Conservation (phyloP, 768 basidiomycete genomes). For the Hortiboletus flavorubellus region DNA sequence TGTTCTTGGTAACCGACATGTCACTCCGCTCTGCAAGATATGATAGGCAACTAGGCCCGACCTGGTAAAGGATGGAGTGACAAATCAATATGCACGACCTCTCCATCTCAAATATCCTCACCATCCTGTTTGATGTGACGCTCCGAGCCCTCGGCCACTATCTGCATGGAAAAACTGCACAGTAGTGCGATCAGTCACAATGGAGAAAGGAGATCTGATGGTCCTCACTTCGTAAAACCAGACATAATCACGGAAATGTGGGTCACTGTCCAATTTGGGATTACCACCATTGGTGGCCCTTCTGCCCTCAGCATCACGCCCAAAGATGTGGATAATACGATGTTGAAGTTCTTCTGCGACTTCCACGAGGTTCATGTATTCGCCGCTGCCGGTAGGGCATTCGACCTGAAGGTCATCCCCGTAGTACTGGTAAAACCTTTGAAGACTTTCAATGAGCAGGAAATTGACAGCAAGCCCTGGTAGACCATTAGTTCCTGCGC, state of each 20-base stretch:
- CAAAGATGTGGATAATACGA: conserved; percentile 97
- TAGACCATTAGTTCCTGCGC: neutral
- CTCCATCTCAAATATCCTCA: conserved; percentile 29
- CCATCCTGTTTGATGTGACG: conserved; percentile 99
- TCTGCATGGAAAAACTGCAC: conserved; percentile 92
- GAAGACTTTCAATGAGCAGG: conserved; percentile 91
- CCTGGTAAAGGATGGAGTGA: conserved; percentile 37
- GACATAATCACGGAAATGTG: conserved; percentile 95
- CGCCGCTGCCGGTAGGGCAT: conserved; percentile 96
- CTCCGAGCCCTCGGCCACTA: conserved; percentile 87
- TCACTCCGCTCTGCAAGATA: conserved; percentile 86
- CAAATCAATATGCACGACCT: neutral
- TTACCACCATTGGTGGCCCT: conserved; percentile 93
- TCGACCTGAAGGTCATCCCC: conserved; percentile 91
- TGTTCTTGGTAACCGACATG: conserved; percentile 88
- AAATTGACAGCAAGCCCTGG: conserved; percentile 96
- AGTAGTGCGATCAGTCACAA: neutral
- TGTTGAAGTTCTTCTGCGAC: conserved; percentile 99
- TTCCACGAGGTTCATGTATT: conserved; percentile 91
- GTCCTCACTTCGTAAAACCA: conserved; percentile 85
- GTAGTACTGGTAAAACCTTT: conserved; percentile 97
- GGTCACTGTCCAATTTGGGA: conserved; percentile 82
- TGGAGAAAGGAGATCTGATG: neutral
- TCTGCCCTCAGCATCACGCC: conserved; percentile 82
- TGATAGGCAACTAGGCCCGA: conserved; percentile 89